These are phyloP conservation scores for Wickerhamiella spandovensis DNA, from an alignment of 805 yeast genomes.

Conservation along the genomic window DNA sequence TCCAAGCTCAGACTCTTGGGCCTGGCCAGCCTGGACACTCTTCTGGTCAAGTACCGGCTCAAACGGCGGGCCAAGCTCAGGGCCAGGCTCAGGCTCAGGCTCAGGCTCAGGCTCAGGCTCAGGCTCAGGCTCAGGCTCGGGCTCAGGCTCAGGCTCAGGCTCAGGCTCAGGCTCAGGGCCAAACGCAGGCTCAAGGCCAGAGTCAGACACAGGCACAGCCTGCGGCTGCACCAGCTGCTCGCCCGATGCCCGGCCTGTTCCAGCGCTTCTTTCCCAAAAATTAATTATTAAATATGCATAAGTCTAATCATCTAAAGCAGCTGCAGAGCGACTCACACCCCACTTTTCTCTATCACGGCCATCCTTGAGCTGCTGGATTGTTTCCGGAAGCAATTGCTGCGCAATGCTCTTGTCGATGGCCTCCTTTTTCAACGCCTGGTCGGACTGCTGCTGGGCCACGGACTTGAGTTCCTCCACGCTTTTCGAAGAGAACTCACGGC, in stretches of 20 bases:
- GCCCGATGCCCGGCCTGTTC: not conserved
- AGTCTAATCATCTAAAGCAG: constrained; percentile 24
- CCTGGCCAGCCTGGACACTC: too few relatives aligned
- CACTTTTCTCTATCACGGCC: constrained; percentile 31
- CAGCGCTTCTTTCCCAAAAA: not conserved
- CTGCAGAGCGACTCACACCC: constrained; percentile 31
- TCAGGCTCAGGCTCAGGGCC: too few relatives aligned
- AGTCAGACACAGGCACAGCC: not conserved
- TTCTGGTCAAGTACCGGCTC: too few relatives aligned
- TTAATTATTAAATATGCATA: too few relatives aligned
- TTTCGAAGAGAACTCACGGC: constrained; percentile 21
- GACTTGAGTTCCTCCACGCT: constrained; percentile 22
- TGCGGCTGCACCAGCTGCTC: not conserved
- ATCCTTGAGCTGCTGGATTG: constrained; percentile 26
- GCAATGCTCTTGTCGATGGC: constrained; percentile 20
- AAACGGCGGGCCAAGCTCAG: too few relatives aligned
- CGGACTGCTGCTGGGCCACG: constrained; percentile 15
- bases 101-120: too few relatives aligned
- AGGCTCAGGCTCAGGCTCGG: too few relatives aligned
- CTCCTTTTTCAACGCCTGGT: constrained; percentile 18
- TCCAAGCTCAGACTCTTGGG: too few relatives aligned
- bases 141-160: too few relatives aligned
- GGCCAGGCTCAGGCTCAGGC: too few relatives aligned
- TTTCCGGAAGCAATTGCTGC: constrained; percentile 21
- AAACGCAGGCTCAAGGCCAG: too few relatives aligned